Evolutionary conservation across 139 green algal genomes (phyloP).

Genomic region (Pleodorina starrii): DNA sequence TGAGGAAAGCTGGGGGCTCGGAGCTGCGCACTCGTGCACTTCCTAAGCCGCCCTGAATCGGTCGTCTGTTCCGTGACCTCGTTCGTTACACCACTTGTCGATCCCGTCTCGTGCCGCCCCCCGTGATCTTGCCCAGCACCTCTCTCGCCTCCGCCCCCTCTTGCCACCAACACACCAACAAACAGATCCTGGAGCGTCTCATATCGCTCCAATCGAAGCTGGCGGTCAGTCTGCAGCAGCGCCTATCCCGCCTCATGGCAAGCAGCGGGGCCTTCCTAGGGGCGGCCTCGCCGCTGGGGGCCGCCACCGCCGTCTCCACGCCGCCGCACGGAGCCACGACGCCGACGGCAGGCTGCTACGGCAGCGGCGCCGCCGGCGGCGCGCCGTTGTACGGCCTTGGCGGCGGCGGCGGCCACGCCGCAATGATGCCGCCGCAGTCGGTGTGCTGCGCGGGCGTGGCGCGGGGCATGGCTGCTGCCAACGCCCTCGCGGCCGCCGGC

Average conservation of each 20-base stretch:
- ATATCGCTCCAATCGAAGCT: slow-evolving; percentile 36
- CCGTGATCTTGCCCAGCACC: too few relatives aligned
- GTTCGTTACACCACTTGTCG: too few relatives aligned
- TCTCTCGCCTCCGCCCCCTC: too few relatives aligned
- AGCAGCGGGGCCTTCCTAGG: not conserved
- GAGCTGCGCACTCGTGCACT: too few relatives aligned
- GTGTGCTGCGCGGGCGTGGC: not conserved
- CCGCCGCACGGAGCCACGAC: not conserved
- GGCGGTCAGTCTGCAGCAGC: slow-evolving; percentile 12
- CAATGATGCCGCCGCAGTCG: not conserved
- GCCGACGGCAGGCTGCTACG: not conserved
- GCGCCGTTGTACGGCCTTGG: not conserved
- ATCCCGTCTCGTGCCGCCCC: too few relatives aligned
- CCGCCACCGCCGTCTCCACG: not conserved
- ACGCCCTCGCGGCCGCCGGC: not conserved
- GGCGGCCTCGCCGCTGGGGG: not conserved
- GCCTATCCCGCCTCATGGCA: slow-evolving; percentile 25
- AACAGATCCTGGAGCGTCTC: slow-evolving; percentile 33
- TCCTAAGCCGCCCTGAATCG: too few relatives aligned
- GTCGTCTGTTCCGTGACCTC: too few relatives aligned
- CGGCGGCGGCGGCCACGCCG: not conserved
- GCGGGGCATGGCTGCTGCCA: not conserved
- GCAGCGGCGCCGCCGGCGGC: not conserved
- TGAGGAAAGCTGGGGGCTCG: too few relatives aligned
- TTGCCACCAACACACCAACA: too few relatives aligned